A percentile compares a stretch with the other conserved stretches of the same genome.
Conservation (phyloP, 495 filamentous ascomycete genomes). For the Bryoglossum gracile region DNA sequence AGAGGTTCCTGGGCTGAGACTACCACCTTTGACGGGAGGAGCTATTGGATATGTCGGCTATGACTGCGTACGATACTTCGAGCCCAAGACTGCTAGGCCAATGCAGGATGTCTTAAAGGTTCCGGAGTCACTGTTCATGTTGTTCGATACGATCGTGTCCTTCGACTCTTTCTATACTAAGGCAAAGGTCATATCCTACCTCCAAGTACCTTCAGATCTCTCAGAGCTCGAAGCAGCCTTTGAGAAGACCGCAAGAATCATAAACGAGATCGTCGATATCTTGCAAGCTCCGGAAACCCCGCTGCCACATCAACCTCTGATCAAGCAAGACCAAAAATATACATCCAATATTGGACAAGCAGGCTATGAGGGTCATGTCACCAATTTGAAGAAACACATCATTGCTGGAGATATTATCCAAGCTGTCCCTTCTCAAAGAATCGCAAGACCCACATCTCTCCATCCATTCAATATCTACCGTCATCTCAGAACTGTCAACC, state of each 20-base stretch:
- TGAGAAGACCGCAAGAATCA: slow-evolving; percentile 49
- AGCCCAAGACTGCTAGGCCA: slow-evolving; percentile 79
- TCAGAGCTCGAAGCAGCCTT: slow-evolving; percentile 50
- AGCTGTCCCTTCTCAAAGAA: slow-evolving; percentile 87
- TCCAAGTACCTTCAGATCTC: slow-evolving; percentile 53
- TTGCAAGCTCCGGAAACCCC: slow-evolving; percentile 67
- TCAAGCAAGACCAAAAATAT: slow-evolving; percentile 65
- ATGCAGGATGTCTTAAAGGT: slow-evolving; percentile 83
- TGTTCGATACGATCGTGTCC: slow-evolving; percentile 90
- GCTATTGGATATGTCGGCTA: slow-evolving; percentile 96
- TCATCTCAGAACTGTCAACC: slow-evolving; percentile 89
- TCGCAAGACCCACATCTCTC: slow-evolving; percentile 78
- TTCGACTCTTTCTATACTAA: slow-evolving; percentile 92
- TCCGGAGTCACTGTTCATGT: slow-evolving; percentile 94
- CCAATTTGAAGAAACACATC: slow-evolving; percentile 77
- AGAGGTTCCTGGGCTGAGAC: slow-evolving; percentile 65
- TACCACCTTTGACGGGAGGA: slow-evolving; percentile 83
- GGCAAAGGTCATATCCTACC: slow-evolving; percentile 87
- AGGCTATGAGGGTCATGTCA: slow-evolving; percentile 86
- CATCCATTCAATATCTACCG: slow-evolving; percentile 99
- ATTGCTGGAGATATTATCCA: slow-evolving; percentile 91
- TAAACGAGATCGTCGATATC: slow-evolving; percentile 58
- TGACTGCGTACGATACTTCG: slow-evolving; percentile 95
- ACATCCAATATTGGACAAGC: slow-evolving; percentile 86
- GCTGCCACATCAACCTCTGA: slow-evolving; percentile 66